phyloP scores from a whole-genome alignment of 352 stramenopile species.

The Phytophthora multivora region DNA sequence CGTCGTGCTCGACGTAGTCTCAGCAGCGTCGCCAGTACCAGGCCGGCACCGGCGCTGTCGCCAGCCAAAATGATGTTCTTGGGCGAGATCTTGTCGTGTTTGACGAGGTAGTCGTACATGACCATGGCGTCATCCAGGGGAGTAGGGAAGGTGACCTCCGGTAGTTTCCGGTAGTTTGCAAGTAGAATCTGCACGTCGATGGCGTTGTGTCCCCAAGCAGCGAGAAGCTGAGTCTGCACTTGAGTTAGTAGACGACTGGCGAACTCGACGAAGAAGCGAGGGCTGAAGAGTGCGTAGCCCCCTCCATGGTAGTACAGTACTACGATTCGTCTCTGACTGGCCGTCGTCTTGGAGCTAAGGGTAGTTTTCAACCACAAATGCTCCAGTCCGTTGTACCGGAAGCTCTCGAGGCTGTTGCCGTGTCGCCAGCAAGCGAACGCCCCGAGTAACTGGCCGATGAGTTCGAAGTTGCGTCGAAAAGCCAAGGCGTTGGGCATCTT shows the following conservation, averaged over 20 bases:
- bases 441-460: constrained; percentile 39
- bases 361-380: constrained; percentile 48
- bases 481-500: constrained; percentile 39
- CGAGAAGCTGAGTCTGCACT: constrained; percentile 19
- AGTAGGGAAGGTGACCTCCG: constrained; percentile 43
- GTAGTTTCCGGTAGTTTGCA: constrained; percentile 74
- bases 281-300: constrained; percentile 57
- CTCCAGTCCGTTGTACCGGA: constrained; percentile 47
- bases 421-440: constrained; percentile 37
- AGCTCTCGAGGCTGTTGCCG: constrained; percentile 28
- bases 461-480: constrained; percentile 44
- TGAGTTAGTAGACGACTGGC: constrained; percentile 40
- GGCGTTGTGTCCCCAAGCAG: not conserved
- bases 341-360: not conserved
- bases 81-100: constrained; percentile 28
- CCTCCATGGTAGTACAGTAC: constrained; percentile 70
- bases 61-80: constrained; percentile 47
- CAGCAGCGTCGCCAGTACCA: constrained; percentile 52
- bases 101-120: constrained; percentile 54
- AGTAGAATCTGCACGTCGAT: constrained; percentile 53
- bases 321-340: constrained; percentile 31
- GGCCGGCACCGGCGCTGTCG: constrained; percentile 56
- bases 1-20: constrained; percentile 31
- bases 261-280: constrained; percentile 60
- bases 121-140: constrained; percentile 53